Base-by-base conservation (phyloP, 140 eudicot genomes). In the Anethum foeniculum region DNA sequence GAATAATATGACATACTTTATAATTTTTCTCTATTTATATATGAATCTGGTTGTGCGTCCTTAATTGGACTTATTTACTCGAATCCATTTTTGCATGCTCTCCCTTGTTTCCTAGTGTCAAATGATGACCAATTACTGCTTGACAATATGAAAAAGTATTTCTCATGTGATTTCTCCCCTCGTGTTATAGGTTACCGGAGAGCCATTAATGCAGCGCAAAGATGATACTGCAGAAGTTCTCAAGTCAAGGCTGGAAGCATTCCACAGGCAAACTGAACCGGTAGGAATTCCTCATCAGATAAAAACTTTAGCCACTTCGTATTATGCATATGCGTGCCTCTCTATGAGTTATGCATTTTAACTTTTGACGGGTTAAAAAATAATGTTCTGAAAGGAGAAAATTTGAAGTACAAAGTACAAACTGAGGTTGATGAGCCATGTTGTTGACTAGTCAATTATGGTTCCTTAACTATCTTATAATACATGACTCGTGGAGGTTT, bases 141-240 rank as follows among this genome's bases (percentile, higher is more conserved):
- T 58, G 32, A 23, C 21, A 3, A 4, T 34, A 79, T 72, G 67
- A 74, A 23, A 32, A 60, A 77, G 51, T 67, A 25, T 36, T 36
- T 25, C 84, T 64, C 15, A 48, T 77, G 56, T 51, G 60, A 34
- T 47, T 81, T 71, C 74, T 79, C 41, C 36, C 23, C 52, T 25
- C 15, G 60, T 73, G 38, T 43, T 78, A 79, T 81, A 95, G 99
- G 97, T 90, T 74, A 95, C 97, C 47, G 97, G 99, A 81, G 99
- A 95, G 87, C 97, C 97, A 41, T 78, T 95, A 68, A 92, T 95
- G 87, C 99, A 95, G 91, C 89, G 99, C 21, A 92, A 95, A 85
- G 99, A 95, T 88, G 99, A 95, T 65, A 92, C 99, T 72, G 92
- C 99, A 71, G 93, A 93, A 80, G 97, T 92, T 79, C 92, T 95